phyloP scores from a whole-genome alignment of 805 yeast genomes.

The Candida silvicultrix region DNA sequence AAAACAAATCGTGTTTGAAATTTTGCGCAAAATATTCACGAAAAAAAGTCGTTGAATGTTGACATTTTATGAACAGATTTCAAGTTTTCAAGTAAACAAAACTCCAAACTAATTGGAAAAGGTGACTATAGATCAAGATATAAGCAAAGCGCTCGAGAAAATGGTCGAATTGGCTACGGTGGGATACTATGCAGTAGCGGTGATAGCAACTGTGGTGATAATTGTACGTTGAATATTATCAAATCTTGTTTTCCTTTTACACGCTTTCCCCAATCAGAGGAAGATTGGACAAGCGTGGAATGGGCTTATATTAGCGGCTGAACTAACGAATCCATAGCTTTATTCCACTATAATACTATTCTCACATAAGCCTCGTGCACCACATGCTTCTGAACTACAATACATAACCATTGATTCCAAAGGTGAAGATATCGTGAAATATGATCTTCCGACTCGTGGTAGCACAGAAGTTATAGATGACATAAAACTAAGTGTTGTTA shows the following conservation, averaged over 20 bases:
- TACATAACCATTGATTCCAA: constrained; percentile 42
- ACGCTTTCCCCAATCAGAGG: background rate
- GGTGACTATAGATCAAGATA: no score
- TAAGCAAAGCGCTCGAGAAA: background rate
- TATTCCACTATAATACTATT: constrained; percentile 24
- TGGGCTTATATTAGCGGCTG: no score
- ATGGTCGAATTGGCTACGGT: background rate
- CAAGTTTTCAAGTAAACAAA: background rate
- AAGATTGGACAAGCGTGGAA: no score
- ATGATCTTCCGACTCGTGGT: constrained; percentile 21
- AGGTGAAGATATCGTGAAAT: constrained; percentile 27
- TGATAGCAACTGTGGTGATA: background rate
- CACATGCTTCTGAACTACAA: constrained; percentile 44
- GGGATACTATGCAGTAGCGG: background rate
- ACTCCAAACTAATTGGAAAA: no score
- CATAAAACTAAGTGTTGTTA: constrained; percentile 65
- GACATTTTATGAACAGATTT: background rate
- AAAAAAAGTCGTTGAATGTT: background rate
- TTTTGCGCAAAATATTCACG: background rate
- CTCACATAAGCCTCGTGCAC: constrained; percentile 59
- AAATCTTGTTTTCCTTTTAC: background rate
- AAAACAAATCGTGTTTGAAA: background rate
- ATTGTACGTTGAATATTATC: background rate
- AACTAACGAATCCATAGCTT: background rate
- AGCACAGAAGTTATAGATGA: constrained; percentile 20